Base-by-base conservation (phyloP, 2,329 filamentous ascomycete genomes). In the Aspergillus flavus region DNA sequence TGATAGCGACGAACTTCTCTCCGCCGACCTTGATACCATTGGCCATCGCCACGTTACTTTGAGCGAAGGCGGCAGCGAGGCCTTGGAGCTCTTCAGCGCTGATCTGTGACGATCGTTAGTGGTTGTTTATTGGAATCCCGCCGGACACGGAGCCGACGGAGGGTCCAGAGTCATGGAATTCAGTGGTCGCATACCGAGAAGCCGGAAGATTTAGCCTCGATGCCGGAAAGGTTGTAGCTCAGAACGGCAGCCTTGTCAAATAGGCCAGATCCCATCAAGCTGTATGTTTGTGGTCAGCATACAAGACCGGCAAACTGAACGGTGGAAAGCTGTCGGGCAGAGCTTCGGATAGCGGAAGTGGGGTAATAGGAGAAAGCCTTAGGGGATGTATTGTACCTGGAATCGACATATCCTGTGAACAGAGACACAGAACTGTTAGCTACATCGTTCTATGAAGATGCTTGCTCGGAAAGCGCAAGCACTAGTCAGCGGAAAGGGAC, bases 231-330 rank as follows among this genome's bases (percentile, higher is more conserved):
- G 71, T 91, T 91, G 68, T 81, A 82, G 80, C 91, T 93, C 84
- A 95, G 88, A 78, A 97, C 93, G 76, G 91, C 91, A 73, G 86
- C 93, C 83, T 93, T 90, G 83, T 95, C 90, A 75, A 96, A 81
- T 78, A 94, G 89, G 75, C 89, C 89, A 73, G 86, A 89, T 82
- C 85, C 90, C 75, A 96, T 86, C 73, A 97, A 88, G 86, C 93
- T 96, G 76, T 71, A 45, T 61, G 34, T 16, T 19, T 54, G 16
- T 36, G 7, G 63, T 70, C 58, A 67, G 64, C 57, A 50, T 57
- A 23, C 30, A 50, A 43, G 34, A 54, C 43, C 61, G 55, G 48
- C 52, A 39, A 59, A 64, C 61, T 61, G 30, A 30, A 6, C 11
- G 52, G 52, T 6, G 32, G 52, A 14, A 30, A 39, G 52, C 21